Percentiles rank a stretch among this genome's conserved stretches.
phyloP scores from a whole-genome alignment of 768 basidiomycete species.

The Cyclocybe cylindracea region DNA sequence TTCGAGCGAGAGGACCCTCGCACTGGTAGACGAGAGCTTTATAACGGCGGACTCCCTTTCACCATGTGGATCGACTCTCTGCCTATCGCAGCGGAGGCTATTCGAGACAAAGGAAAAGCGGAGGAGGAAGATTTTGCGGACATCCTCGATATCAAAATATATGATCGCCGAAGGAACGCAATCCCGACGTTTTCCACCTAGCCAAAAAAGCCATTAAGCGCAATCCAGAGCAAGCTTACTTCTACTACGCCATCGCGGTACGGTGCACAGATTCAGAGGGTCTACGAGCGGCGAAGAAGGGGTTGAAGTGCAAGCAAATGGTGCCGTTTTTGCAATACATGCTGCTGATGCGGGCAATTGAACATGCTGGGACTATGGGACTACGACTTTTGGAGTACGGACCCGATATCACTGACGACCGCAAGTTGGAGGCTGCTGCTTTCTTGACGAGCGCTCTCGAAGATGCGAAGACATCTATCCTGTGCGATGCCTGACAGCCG shows the following conservation, averaged over 20 bases:
- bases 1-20: slow-evolving; percentile 46
- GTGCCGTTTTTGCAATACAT: slow-evolving; percentile 58
- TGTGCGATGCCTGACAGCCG: slow-evolving; percentile 64
- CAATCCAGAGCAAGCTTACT: slow-evolving; percentile 62
- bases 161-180: slow-evolving; percentile 47
- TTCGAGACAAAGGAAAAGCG: slow-evolving; percentile 43
- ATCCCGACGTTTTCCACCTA: slow-evolving; percentile 46
- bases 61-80: slow-evolving; percentile 58
- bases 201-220: slow-evolving; percentile 51
- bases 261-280: slow-evolving; percentile 49
- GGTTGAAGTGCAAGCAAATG: slow-evolving; percentile 54
- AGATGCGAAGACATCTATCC: slow-evolving; percentile 53
- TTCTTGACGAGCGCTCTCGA: slow-evolving; percentile 61
- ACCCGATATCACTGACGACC: slow-evolving; percentile 33
- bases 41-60: slow-evolving; percentile 59
- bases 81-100: slow-evolving; percentile 58
- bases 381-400: slow-evolving; percentile 47
- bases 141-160: slow-evolving; percentile 65
- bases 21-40: slow-evolving; percentile 39
- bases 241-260: slow-evolving; percentile 62
- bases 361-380: slow-evolving; percentile 60
- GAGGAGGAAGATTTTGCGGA: slow-evolving; percentile 56
- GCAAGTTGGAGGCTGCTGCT: slow-evolving; percentile 58
- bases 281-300: slow-evolving; percentile 65
- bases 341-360: slow-evolving; percentile 62